Evolutionary conservation across 2,329 filamentous ascomycete genomes (phyloP).

Genomic region (Beauveria medogensis): DNA sequence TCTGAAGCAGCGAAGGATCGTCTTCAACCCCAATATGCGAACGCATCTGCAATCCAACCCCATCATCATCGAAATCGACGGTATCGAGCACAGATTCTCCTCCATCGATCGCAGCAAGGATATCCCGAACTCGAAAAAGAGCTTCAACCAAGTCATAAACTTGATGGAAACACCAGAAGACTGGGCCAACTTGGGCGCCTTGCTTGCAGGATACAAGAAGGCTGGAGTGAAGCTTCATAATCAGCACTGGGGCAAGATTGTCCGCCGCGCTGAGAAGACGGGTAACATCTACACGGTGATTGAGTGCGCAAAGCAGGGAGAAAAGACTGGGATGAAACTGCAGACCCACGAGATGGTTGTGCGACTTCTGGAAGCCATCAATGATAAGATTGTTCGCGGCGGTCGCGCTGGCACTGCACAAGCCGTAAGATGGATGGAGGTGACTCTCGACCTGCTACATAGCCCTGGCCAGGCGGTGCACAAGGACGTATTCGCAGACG

Average conservation of each 20-base stretch:
- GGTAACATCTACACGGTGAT: slow-evolving; percentile 39
- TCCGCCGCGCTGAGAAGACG: slow-evolving; percentile 31
- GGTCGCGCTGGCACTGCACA: slow-evolving; percentile 26
- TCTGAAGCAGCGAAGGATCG: slow-evolving; percentile 40
- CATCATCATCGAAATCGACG: slow-evolving; percentile 50
- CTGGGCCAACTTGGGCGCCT: slow-evolving; percentile 42
- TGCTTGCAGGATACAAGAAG: slow-evolving; percentile 43
- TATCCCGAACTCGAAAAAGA: slow-evolving; percentile 34
- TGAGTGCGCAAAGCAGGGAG: slow-evolving; percentile 39
- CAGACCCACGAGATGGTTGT: slow-evolving; percentile 31
- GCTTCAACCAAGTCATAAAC: slow-evolving; percentile 29
- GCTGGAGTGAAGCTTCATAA: slow-evolving; percentile 30
- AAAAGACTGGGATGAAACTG: slow-evolving; percentile 38
- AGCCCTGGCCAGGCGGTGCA: slow-evolving; percentile 28
- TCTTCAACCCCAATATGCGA: slow-evolving; percentile 40
- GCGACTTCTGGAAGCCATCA: slow-evolving; percentile 21
- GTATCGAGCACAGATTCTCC: slow-evolving; percentile 43
- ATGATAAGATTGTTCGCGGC: slow-evolving; percentile 31
- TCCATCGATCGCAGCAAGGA: slow-evolving; percentile 35
- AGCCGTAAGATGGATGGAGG: slow-evolving; percentile 37
- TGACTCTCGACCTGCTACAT: slow-evolving; percentile 42
- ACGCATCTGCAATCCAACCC: slow-evolving; percentile 45
- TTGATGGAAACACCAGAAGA: slow-evolving; percentile 42
- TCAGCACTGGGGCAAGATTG: slow-evolving; percentile 29
- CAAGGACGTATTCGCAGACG: slow-evolving; percentile 2